phyloP scores from a whole-genome alignment of 331 rosid genomes.

The Acacia pycnantha region DNA sequence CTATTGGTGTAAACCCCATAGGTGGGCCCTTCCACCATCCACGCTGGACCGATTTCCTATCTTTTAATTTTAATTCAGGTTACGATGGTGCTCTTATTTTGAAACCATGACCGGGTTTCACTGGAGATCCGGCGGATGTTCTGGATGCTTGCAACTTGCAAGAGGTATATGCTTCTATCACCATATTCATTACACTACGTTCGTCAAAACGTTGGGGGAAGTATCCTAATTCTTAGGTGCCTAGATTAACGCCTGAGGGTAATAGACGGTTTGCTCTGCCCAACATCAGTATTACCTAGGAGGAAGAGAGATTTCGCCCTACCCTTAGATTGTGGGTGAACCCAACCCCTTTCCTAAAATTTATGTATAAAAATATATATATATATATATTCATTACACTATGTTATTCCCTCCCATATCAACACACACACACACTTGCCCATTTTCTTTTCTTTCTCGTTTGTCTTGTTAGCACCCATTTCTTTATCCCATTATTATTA shows the following conservation, averaged over 20 bases:
- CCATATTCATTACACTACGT: background rate
- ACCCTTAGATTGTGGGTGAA: no score
- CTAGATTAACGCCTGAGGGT: no score
- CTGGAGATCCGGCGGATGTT: conserved; percentile 62
- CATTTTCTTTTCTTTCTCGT: background rate
- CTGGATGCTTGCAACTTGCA: conserved; percentile 43
- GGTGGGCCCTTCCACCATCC: background rate
- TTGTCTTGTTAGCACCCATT: background rate
- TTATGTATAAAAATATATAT: no score
- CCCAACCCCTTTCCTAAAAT: no score
- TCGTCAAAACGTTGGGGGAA: no score
- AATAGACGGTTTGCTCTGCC: no score
- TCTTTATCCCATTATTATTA: background rate
- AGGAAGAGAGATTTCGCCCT: no score
- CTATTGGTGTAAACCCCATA: background rate
- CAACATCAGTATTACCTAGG: no score
- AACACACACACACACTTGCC: background rate
- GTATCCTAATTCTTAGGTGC: no score
- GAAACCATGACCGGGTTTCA: background rate
- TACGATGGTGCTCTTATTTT: background rate
- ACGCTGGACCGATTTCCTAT: background rate
- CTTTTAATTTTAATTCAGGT: no score
- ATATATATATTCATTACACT: background rate
- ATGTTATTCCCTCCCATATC: background rate
- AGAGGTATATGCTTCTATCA: conserved; percentile 32